These are phyloP conservation scores for Fusarium azukiicola DNA, from an alignment of 2,329 filamentous ascomycete genomes.

Conservation along the genomic window DNA sequence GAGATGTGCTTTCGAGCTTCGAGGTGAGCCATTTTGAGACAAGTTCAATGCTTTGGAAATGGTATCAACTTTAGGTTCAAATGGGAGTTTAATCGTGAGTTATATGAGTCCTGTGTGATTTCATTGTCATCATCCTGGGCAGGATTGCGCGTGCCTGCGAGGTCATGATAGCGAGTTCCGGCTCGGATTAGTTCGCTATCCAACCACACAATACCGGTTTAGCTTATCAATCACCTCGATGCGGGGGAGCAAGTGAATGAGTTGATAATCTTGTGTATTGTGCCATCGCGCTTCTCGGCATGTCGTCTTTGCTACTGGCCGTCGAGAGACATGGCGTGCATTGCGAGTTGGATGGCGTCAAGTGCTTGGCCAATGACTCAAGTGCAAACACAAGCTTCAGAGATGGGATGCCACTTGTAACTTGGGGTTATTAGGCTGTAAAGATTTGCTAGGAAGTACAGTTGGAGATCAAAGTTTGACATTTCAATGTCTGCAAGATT, in stretches of 20 bases:
- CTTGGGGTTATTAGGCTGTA: too few species aligned
- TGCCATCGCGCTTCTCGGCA: not conserved
- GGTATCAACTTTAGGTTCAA: not conserved
- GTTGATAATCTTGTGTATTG: not conserved
- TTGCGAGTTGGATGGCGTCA: constrained; percentile 18
- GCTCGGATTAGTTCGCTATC: not conserved
- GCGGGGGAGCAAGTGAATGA: not conserved
- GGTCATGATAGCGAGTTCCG: constrained; percentile 21
- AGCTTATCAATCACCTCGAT: constrained; percentile 12
- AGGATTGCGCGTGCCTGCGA: not conserved
- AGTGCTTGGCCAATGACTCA: not conserved
- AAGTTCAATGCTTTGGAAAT: not conserved
- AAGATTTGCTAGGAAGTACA: too few species aligned
- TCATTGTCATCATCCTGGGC: constrained; percentile 13
- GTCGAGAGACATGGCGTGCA: not conserved
- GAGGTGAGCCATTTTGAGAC: constrained; percentile 54
- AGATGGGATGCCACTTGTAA: not conserved
- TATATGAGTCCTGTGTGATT: not conserved
- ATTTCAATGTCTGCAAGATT: too few species aligned
- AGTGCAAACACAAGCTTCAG: not conserved
- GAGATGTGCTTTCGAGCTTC: constrained; percentile 71
- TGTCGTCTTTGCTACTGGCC: not conserved
- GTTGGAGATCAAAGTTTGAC: too few species aligned
- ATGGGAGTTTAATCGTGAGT: not conserved
- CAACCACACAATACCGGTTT: not conserved